Conservation (phyloP, 176 grass and related monocot species). For the Hordeum marinum region DNA sequence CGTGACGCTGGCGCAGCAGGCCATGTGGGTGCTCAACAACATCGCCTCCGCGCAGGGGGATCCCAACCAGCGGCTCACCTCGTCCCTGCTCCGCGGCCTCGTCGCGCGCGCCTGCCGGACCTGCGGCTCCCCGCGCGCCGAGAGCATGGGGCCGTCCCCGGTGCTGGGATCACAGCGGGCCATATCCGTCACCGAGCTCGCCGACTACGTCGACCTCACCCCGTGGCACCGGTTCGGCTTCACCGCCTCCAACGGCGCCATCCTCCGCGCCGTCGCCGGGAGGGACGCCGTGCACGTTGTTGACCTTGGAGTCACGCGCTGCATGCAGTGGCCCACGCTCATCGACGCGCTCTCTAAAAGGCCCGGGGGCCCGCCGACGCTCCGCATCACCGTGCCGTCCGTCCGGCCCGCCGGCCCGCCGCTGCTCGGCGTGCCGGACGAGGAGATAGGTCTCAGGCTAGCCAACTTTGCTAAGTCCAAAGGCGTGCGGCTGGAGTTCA, state of each 20-base stretch:
- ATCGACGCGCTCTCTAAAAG: slow-evolving; percentile 69
- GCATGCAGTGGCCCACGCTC: slow-evolving; percentile 98
- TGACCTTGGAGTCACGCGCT: slow-evolving; percentile 75
- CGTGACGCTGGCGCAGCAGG: slow-evolving; percentile 88
- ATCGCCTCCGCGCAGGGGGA: slow-evolving; percentile 78
- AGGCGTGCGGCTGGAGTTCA: slow-evolving; percentile 77
- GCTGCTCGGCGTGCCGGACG: slow-evolving; percentile 47
- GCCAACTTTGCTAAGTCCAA: slow-evolving; percentile 71
- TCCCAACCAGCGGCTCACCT: slow-evolving; percentile 78
- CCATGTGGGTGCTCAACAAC: slow-evolving; percentile 98
- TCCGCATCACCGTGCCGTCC: slow-evolving; percentile 65
- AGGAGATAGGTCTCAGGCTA: slow-evolving; percentile 64
- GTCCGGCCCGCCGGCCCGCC: slow-evolving; percentile 24
- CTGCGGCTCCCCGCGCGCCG: slow-evolving; percentile 31
- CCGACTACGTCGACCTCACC: slow-evolving; percentile 77
- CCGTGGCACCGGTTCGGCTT: slow-evolving; percentile 93
- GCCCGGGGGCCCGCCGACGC: slow-evolving; percentile 50
- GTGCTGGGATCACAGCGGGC: slow-evolving; percentile 11
- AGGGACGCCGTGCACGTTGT: slow-evolving; percentile 59
- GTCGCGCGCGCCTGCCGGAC: slow-evolving; percentile 67
- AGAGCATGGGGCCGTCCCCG: background rate
- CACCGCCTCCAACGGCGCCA: slow-evolving; percentile 70
- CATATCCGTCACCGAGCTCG: slow-evolving; percentile 81
- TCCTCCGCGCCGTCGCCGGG: slow-evolving; percentile 62
- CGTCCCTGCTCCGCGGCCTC: slow-evolving; percentile 78